These are phyloP conservation scores for Pyrenophora graminea DNA, from an alignment of 2,329 filamentous ascomycete species.

Conservation along the genomic window DNA sequence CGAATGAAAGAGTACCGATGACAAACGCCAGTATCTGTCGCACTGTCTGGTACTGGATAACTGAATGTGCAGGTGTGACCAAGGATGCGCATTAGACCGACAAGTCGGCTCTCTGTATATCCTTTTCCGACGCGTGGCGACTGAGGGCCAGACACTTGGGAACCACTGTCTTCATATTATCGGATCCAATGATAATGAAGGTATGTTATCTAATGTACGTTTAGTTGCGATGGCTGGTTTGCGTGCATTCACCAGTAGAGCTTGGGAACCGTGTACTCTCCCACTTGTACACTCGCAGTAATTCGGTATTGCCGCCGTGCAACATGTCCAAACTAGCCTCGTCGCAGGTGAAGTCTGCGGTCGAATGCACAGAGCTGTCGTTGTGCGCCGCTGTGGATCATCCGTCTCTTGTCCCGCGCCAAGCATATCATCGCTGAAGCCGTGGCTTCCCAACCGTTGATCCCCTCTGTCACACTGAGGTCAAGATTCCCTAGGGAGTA, in stretches of 20 bases:
- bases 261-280: neutral
- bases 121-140: slow-evolving; percentile 1
- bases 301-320: neutral
- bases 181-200: neutral
- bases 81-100: neutral
- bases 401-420: neutral
- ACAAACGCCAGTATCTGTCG: neutral
- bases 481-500: too few relatives aligned
- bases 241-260: neutral
- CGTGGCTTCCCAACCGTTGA: too few relatives aligned
- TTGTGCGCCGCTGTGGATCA: slow-evolving; percentile 1
- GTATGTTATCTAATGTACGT: neutral
- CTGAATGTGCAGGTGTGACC: neutral
- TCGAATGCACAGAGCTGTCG: neutral
- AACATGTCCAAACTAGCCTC: neutral
- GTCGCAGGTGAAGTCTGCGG: neutral
- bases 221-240: neutral
- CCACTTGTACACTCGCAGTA: neutral
- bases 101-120: neutral
- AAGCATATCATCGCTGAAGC: too few relatives aligned
- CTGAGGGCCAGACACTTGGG: neutral
- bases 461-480: too few relatives aligned
- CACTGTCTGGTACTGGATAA: neutral
- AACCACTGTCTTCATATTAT: neutral
- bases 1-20: neutral